Base-by-base conservation (phyloP, 2,329 filamentous ascomycete species). In the Fusarium agapanthi region DNA sequence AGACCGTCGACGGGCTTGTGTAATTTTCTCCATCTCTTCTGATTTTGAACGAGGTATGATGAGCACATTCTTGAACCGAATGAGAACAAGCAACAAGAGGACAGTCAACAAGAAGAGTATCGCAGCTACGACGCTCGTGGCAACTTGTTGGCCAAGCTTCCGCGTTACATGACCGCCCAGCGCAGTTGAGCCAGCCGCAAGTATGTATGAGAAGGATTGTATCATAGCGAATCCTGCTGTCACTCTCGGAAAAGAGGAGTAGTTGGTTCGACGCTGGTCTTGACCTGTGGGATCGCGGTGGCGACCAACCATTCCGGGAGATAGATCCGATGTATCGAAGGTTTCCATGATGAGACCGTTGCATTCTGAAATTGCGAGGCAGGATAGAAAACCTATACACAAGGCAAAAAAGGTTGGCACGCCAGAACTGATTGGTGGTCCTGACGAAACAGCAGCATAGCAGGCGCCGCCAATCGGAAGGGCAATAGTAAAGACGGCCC, bases 321-420 rank as follows among this genome's bases (percentile, higher is more conserved):
- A 92, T 8, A 95, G 84, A 79, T 95, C 93, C 44, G 91, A 93
- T n/a, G 90, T 93, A 79, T 95, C 93, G 79, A 92, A 95, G 0
- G 90, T 91, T 78, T 95, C 92, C 92, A 95, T 95, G 78, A 95
- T 88, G 37, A 95, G 83, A 2, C 92, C 92, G 71, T 92, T 89
- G 80, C 92, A 94, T 80, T 95, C 93, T 6, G 92, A 89, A 50
- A 94, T 90, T 3, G 92, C 92, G 15, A 95, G 87, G 57, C 90
- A 91, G 4, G 91, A 92, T 10, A 94, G 83, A 75, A 93, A 93
- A 1, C 91, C 92, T 20, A 94, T 87, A 8, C 89, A 79, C 2
- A 87, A 88, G 1, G 91, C 90, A 73, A 94, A 90, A 6, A 91
- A 78, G 8, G 90, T 90, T 7, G 92, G 93, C 2, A 91, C 83